Conservation (phyloP, 495 filamentous ascomycete species). For the Annulohypoxylon bovei region DNA sequence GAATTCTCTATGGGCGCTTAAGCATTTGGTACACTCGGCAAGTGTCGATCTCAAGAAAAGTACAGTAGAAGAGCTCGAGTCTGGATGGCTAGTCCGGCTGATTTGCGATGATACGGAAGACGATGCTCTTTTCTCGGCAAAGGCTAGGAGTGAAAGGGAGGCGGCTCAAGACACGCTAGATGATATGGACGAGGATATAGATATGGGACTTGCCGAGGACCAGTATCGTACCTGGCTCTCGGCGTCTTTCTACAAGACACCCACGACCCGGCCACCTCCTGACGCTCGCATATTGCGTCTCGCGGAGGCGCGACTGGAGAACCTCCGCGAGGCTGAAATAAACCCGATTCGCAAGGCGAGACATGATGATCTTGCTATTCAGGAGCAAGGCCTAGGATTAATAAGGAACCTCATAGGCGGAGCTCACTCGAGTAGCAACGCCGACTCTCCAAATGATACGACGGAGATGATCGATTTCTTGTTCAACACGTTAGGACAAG, state of each 20-base stretch:
- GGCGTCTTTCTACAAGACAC: conserved; percentile 37
- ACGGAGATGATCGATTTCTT: conserved; percentile 85
- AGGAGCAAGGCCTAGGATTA: conserved; percentile 89
- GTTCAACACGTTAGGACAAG: conserved; percentile 78
- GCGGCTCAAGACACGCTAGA: conserved; percentile 49
- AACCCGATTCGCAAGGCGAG: conserved; percentile 68
- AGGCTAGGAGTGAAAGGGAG: conserved; percentile 44
- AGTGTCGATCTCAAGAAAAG: conserved; percentile 75
- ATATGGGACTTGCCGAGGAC: conserved; percentile 53
- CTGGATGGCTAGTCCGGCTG: conserved; percentile 80
- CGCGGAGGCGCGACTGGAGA: conserved; percentile 61
- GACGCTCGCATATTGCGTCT: conserved; percentile 49
- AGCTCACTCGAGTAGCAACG: conserved; percentile 66
- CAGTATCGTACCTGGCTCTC: conserved; percentile 48
- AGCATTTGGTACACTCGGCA: conserved; percentile 79
- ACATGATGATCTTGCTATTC: conserved; percentile 82
- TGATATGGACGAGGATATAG: conserved; percentile 73
- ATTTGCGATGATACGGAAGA: conserved; percentile 70
- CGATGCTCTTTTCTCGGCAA: conserved; percentile 53
- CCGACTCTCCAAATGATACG: conserved; percentile 65
- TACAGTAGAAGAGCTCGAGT: conserved; percentile 77
- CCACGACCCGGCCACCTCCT: conserved; percentile 17
- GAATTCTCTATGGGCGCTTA: conserved; percentile 91
- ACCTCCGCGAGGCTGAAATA: conserved; percentile 64
- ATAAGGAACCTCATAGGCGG: conserved; percentile 89